phyloP scores from a whole-genome alignment of 106 monocot genomes.

The Phalaenopsis aphrodite region DNA sequence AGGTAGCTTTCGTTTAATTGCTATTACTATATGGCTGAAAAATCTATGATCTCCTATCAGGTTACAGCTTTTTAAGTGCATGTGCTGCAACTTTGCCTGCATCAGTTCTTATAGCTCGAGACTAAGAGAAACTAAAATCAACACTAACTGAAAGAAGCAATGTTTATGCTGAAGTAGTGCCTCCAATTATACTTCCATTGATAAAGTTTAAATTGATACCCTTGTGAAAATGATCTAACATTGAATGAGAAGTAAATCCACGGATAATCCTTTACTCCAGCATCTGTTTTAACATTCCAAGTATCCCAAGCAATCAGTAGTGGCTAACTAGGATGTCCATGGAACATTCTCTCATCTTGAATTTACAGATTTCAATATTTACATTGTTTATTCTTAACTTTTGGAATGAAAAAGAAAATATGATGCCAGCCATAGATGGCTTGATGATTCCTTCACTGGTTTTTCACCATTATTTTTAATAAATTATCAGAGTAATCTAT shows the following conservation, averaged over 20 bases:
- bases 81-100: conserved; percentile 9
- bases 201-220: conserved; percentile 40
- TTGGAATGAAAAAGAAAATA: no score
- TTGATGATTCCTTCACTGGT: no score
- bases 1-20: conserved; percentile 26
- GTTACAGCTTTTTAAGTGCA: conserved; percentile 3
- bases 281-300: conserved; percentile 95
- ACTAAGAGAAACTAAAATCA: conserved; percentile 31
- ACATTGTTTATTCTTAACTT: no score
- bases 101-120: conserved; percentile 9
- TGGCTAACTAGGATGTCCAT: conserved; percentile 77
- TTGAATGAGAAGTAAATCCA: conserved; percentile 63
- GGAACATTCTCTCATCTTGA: conserved; percentile 72
- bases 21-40: conserved; percentile 8
- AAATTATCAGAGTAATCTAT: no score
- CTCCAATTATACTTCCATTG: conserved; percentile 50
- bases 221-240: conserved; percentile 83
- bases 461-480: no score
- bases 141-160: conserved; percentile 52
- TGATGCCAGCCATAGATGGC: no score
- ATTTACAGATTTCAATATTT: no score
- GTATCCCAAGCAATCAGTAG: conserved; percentile 85
- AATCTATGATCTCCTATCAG: conserved; percentile 18
- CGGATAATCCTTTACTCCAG: conserved; percentile 60
- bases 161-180: conserved; percentile 63